Base-by-base conservation (phyloP, 2,329 filamentous ascomycete genomes). In the Sporothrix protearum region DNA sequence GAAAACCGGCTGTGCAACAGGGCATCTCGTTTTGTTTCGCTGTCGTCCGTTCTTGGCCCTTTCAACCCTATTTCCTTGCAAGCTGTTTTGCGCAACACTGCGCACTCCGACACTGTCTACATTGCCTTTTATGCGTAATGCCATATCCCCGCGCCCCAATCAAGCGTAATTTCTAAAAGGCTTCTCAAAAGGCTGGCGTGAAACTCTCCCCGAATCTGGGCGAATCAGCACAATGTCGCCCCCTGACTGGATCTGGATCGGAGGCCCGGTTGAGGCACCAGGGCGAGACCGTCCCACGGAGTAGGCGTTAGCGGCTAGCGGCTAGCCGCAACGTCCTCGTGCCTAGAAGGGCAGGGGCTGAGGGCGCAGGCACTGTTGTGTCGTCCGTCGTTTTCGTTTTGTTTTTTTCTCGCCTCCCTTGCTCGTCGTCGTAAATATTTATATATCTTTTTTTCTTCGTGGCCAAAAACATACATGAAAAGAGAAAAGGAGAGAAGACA, bases 121-220 rank as follows among this genome's bases (percentile, higher is more conserved):
- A n/a, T n/a, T n/a, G n/a, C n/a, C n/a, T n/a, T 67, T 67, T 67
- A 36, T 55, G 64, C 30, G 45, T 53, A 53, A 68, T 68, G 53
- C 64, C 64, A 68, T n/a, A 25, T 3, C 8, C 8, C 28, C 10
- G 36, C 53, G 19, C 12, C 30, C 53, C 2, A 57, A 19, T 28
- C 57, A 12, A 63, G 47, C n/a, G n/a, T n/a, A n/a, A n/a, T n/a
- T n/a, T n/a, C n/a, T n/a, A n/a, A n/a, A n/a, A n/a, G n/a, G n/a
- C n/a, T n/a, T 28, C 39, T 9, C 1, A 66, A 47, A 36, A 42
- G 49, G 49, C 49, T 53, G 57, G 59, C n/a, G 36, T 64, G 36
- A 64, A 45, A 45, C 59, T 12, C 59, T 12, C 59, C 59, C n/a
- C n/a, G 59, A 39, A 9, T 36, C 49, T 57, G 47, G 49, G 30